Evolutionary conservation across 768 basidiomycete species (phyloP), one percentile per base, ranked within the genome.

Genomic region (Paxillus involutus): DNA sequence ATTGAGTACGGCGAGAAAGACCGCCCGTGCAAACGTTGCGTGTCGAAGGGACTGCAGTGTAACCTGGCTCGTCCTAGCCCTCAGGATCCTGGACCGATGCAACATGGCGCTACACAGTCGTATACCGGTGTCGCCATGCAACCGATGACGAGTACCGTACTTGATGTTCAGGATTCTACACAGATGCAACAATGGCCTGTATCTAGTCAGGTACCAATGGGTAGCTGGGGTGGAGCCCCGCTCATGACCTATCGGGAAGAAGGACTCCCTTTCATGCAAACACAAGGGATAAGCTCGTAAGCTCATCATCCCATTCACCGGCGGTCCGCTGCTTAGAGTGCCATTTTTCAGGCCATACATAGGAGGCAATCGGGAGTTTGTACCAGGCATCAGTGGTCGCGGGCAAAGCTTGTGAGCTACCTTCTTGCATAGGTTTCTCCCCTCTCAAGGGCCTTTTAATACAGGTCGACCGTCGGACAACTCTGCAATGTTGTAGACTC

Each of bases 1-100:
- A 6, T 0, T 4, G 53, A 62, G 19, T 69, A 55, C 10, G 62
- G 57, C 17, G 49, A 21, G 21, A 44, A 39, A 19, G 56, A 64
- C 56, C 52, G 44, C 4, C 56, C 64, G 36, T 68, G 67, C 32
- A 45, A 53, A 53, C 64, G 64, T 29, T 68, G 67, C 56, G 42
- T 56, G 44, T 40, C 1, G 33, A 58, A 56, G 13, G 24, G 24
- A 19, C 8, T 60, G 9, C 39, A 52, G 0, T 68, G 67, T 29
- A 50, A 14, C 35, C 41, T 69, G 11, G 2, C 51, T 21, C 55
- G 47, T 8, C 14, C 45, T 44, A 36, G 52, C 41, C 44, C 8
- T 21, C 63, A 62, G 29, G 63, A 39, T 12, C 12, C 40, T 46
- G 58, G 45, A 39, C 44, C 56, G 10, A 45, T 37, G 39, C 57